phyloP scores from a whole-genome alignment of 2,329 filamentous ascomycete species.

The Diaporthe velutina region DNA sequence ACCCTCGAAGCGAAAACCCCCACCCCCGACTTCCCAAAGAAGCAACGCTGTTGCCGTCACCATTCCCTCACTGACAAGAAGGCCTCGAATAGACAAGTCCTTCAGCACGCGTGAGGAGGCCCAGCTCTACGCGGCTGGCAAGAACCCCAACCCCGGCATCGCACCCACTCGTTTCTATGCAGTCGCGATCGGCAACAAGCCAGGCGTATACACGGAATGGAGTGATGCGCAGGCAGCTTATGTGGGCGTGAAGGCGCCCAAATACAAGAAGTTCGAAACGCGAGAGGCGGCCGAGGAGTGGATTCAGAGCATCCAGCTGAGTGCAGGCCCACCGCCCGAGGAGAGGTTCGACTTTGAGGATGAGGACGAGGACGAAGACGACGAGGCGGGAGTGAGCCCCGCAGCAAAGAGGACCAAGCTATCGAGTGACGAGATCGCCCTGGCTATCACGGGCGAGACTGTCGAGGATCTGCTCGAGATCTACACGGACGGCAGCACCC shows the following conservation, averaged over 20 bases:
- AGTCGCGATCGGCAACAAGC: conserved; percentile 69
- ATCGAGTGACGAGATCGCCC: conserved; percentile 28
- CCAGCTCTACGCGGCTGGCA: conserved; percentile 79
- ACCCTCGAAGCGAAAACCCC: background rate
- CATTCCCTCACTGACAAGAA: conserved; percentile 1
- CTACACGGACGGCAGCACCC: conserved; percentile 74
- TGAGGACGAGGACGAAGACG: conserved; percentile 45
- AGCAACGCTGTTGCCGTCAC: background rate
- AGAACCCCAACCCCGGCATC: conserved; percentile 56
- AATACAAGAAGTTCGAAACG: conserved; percentile 78
- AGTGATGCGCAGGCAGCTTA: conserved; percentile 79
- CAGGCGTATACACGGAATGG: conserved; percentile 76
- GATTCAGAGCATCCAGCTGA: conserved; percentile 62
- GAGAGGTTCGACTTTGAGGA: conserved; percentile 40
- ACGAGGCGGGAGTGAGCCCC: conserved; percentile 48
- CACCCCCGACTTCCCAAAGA: background rate
- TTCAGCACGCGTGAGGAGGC: conserved; percentile 82
- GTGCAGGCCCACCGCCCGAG: conserved; percentile 13
- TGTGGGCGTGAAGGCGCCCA: conserved; percentile 76
- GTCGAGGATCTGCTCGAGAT: conserved; percentile 56
- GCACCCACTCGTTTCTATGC: conserved; percentile 68
- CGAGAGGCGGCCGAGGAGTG: conserved; percentile 83
- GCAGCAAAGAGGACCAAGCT: conserved; percentile 52
- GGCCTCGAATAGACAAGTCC: conserved; percentile 76
- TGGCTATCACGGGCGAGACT: conserved; percentile 36